phyloP scores from a whole-genome alignment of 2,329 filamentous ascomycete genomes.

The Fusarium proliferatum region DNA sequence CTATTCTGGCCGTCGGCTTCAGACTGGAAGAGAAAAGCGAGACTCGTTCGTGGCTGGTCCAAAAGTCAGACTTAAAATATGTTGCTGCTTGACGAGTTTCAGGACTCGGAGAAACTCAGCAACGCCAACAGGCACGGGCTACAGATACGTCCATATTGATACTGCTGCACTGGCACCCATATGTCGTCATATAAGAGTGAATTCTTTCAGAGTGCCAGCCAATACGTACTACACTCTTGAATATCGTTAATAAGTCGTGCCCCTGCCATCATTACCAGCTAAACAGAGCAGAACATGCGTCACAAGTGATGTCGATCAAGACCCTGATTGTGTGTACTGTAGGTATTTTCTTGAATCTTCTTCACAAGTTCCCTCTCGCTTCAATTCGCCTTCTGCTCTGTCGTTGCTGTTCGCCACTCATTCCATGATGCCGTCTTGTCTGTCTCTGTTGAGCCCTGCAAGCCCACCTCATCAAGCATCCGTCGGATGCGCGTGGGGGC shows the following conservation, averaged over 20 bases:
- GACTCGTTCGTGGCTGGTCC: neutral
- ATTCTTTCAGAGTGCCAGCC: neutral
- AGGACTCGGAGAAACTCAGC: no score
- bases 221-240: neutral
- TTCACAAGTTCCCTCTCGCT: neutral
- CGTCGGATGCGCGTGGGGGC: conserved; percentile 16
- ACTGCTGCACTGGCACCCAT: neutral
- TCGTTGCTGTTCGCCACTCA: conserved; percentile 19
- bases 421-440: neutral
- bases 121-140: neutral
- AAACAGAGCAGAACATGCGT: conserved; percentile 28
- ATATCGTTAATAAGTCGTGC: neutral
- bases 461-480: conserved; percentile 16
- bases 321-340: conserved; percentile 11
- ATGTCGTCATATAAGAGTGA: neutral
- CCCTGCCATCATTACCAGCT: conserved; percentile 10
- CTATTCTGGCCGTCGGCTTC: neutral
- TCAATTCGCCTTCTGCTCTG: neutral
- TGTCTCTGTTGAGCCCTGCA: neutral
- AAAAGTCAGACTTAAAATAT: neutral
- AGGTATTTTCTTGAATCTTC: neutral
- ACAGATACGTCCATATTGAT: neutral
- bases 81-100: neutral
- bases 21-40: neutral
- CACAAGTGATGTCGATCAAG: conserved; percentile 32